Evolutionary conservation across 2,329 filamentous ascomycete species (phyloP), one percentile per base, ranked within the genome.

Genomic region (Fusarium haematococcum): DNA sequence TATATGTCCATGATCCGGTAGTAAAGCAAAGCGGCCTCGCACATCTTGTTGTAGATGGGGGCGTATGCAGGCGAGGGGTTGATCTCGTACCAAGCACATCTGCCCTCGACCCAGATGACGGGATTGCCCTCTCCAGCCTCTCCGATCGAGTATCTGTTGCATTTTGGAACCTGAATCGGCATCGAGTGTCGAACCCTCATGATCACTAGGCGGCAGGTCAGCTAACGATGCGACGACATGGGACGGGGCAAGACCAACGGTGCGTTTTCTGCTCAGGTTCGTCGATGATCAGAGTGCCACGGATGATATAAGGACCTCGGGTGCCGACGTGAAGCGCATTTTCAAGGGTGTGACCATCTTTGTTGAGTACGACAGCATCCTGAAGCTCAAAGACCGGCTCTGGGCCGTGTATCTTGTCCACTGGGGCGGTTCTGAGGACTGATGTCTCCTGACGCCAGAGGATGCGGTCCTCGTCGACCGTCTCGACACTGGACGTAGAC

Each of bases 81-180:
- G 48, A 95, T 87, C 77, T 92, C 89, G 79, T 90, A 94, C 91
- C 92, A 94, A 52, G 92, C 92, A 14, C 91, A 88, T 63, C 85
- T 78, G 39, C 80, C 81, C 1, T 78, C 75, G 1, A 92, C 90
- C 93, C 93, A 95, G 33, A 93, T 84, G n/a, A 89, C 85, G 5
- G 89, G 86, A 20, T 86, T 84, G 0, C 86, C 86, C 60, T 89
- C 87, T 16, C 84, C 79, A 30, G 83, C 83, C 50, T 84, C 83
- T 56, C 88, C 88, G 35, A 92, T 89, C 14, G 91, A 89, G 76
- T 89, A 91, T 35, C 79, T 77, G 3, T 74, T 71, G 27, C 85
- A 86, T 37, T 86, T 83, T n/a, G 84, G 81, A 62, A 94, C 85
- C 73, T 92, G 88, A 69, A 93, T 86, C 50, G 81, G 80, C 2